Base-by-base conservation (phyloP, 1,284 basidiomycete genomes). In the Porphyrellus sp. region DNA sequence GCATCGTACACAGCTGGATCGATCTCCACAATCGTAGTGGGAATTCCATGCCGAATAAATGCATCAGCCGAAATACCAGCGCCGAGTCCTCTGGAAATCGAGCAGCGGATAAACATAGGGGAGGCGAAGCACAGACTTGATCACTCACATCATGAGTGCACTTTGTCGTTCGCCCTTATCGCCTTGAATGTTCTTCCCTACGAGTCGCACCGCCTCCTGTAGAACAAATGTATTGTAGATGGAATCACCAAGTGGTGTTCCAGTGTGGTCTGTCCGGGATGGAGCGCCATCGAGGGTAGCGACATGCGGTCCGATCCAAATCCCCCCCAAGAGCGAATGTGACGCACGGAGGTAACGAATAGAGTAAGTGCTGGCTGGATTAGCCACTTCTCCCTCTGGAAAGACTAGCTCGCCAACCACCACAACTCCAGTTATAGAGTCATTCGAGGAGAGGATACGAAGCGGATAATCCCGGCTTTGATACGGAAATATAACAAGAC, bases 1-100 rank as follows among this genome's bases (percentile, higher is more conserved):
- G 89, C 91, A n/a, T 82, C 72, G 63, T 93, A 93, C 3, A 98
- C 92, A 1, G 80, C 85, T 24, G 89, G 85, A 68, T 97, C 94
- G 54, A 95, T 89, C 68, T 98, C 94, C 46, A 90, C 77, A 41
- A 89, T 78, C 1, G 89, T 89, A 1, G 85, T 83, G 4, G 77
- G 73, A 18, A 93, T 71, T 5, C 79, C 79, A 55, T 91, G 89
- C 28, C 77, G 74, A 41, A 81, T 73, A 60, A 95, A 83, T 0
- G 89, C 79, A 41, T 82, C 80, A 0, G 91, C 86, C 3, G 89
- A 84, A 48, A 90, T 85, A 5, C 94, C 94, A 16, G 81, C 78
- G 12, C 94, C 94, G 13, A 97, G 79, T 25, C 93, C 94, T 65
- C 92, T 93, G 25, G 59, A 25, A 52, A 43, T 48, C 4, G 52